Evolutionary conservation across 495 filamentous ascomycete species (phyloP), one percentile per base, ranked within the genome.

Genomic region (Xylaria grammica): DNA sequence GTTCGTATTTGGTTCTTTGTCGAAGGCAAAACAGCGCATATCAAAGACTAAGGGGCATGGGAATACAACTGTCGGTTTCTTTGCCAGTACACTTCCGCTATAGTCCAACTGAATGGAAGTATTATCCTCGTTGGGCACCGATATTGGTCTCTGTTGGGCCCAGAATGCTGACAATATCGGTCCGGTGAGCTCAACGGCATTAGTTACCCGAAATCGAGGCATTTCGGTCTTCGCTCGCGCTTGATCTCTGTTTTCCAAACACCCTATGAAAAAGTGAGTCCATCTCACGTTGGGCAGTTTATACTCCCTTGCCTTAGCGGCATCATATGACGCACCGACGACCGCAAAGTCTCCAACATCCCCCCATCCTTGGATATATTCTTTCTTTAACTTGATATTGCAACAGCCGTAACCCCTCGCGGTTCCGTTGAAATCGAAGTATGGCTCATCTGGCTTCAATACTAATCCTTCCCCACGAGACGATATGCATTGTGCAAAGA

Each of bases 351-450:
- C 93, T 1, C 90, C 87, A 44, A 91, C 89, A 67, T 96, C 92
- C 1, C 92, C 93, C 67, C 93, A 82, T 6, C 87, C 85, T 20
- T 79, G 80, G n/a, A 97, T 89, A 63, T 96, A 97, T 67, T 96
- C 92, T 66, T 94, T 96, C 73, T 97, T 97, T 29, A 97, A 71
- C 75, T 96, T 97, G 69, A 96, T 90, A 75, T 87, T 89, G 27
- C 82, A 82, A 54, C 80, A 82, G 36, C 66, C 77, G 36, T 75
- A 82, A 46, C 51, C 63, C 44, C 70, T 67, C 63, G 67, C 60
- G 19, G 67, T 63, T 13, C 74, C 65, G 32, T 73, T 67, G 4
- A 89, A 84, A 48, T 85, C 75, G 55, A 96, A 90, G 67, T 96
- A 97, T 0, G 92, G 86, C 24, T 89, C 86, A 58, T 93, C 88